Evolutionary conservation across 805 yeast species (phyloP).

Genomic region (Starmerella khaoyaiensis): DNA sequence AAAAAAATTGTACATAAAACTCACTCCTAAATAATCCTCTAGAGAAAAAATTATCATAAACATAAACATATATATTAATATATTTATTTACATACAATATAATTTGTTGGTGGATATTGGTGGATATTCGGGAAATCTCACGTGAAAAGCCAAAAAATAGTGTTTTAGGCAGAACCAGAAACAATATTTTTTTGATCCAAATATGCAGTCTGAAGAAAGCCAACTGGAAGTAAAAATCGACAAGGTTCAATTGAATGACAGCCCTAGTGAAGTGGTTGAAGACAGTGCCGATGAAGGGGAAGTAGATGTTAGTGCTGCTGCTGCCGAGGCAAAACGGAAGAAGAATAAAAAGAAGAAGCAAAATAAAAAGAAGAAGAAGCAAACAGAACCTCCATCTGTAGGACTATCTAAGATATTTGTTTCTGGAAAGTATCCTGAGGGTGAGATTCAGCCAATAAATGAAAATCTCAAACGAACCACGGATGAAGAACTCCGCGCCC

Average conservation of each 20-base stretch:
- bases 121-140: too few species aligned
- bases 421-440: constrained; percentile 34
- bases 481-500: constrained; percentile 70
- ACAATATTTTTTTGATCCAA: neutral
- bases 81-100: too few species aligned
- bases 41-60: too few species aligned
- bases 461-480: constrained; percentile 47
- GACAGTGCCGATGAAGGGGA: constrained; percentile 27
- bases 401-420: constrained; percentile 59
- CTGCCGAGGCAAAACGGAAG: constrained; percentile 23
- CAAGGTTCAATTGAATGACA: neutral
- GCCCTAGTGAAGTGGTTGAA: neutral
- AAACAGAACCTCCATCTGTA: constrained; percentile 38
- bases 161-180: too few species aligned
- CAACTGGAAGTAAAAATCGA: neutral
- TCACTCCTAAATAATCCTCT: too few species aligned
- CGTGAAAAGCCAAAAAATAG: too few species aligned
- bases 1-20: constrained; percentile 6
- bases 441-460: constrained; percentile 16
- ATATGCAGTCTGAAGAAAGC: neutral
- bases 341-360: constrained; percentile 47
- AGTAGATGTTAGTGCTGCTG: constrained; percentile 21
- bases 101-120: too few species aligned
- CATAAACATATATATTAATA: too few species aligned
- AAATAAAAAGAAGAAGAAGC: constrained; percentile 42